Base-by-base conservation (phyloP, 208 protist genomes). In the Trypanosoma boissoni region DNA sequence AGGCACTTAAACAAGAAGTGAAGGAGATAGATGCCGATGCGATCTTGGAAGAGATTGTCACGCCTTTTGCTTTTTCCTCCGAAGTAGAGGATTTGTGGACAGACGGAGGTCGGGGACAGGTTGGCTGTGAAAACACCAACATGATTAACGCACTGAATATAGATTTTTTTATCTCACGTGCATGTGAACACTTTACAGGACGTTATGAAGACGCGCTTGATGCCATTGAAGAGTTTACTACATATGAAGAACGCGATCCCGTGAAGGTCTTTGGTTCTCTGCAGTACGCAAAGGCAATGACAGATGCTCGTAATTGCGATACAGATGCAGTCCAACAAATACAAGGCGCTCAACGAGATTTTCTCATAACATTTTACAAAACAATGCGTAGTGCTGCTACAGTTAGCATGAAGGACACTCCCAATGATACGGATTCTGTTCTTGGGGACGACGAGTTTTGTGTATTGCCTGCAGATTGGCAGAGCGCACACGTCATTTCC, bases 11-110 rank as follows among this genome's bases (percentile, higher is more conserved):
- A 57, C 63, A 68, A 3, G 51, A 37, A 9, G 74, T 69, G 9
- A 65, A 65, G 41, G 61, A 76, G 14, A 55, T 88, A 9, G 69
- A 90, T 60, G 52, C 59, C 0, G 59, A 70, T 10, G 43, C 34
- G 2, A 39, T 88, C n/a, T 36, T 85, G 37, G 3, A 60, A 2
- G 21, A 26, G 2, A 45, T 69, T 29, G 70, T 91, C 4, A 57
- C 61, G 16, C 12, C 39, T 2, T 88, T 93, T 49, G 18, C 49
- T 21, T 93, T 86, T 56, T 41, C 70, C 3, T 48, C 23, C 1
- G 68, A 74, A 0, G 86, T 93, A 49, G 72, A 76, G 48, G 39
- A 58, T 0, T 72, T 93, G 26, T 92, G 86, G 83, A 18, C 37
- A n/a, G 36, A 23, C 14, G 54, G 32, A 23, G 18, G 6, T 28